Evolutionary conservation across 1,139 yeast genomes (phyloP), one percentile per base, ranked within the genome.

Genomic region (Yamadazyma jaroonii): DNA sequence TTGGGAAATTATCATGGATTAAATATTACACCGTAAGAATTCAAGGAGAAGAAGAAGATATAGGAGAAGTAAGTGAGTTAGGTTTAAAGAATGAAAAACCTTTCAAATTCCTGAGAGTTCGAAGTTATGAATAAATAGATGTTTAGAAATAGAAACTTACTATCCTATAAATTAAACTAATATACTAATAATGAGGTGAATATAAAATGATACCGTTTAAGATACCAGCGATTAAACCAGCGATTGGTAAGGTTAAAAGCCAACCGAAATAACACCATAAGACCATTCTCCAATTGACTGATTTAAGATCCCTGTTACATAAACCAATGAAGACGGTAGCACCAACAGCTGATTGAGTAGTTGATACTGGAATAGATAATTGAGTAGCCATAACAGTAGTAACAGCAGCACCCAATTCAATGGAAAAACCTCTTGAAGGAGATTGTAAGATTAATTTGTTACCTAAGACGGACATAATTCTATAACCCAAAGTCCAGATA

Each of bases 341-440:
- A 46, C 94, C 92, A 38, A 81, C 84, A n/a, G 88, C 85, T 54
- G 81, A 74, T 61, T 84, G 90, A 7, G 92, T 84, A 26, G 92
- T 84, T 10, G 89, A 81, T 32, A 83, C 77, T 29, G 92, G 92
- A 45, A 84, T 77, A 3, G 73, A 67, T 47, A 84, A 69, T 59
- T 81, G 84, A 11, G 92, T 79, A 30, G 92, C 90, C 77, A 84
- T 74, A 29, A 82, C 81, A 11, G 82, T 78, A 10, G 92, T 83
- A 38, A 81, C 64, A 34, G 92, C 92, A 40, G 90, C 88, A 45
- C 90, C 92, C 40, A 84, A 67, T 62, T 84, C 94, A 56, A 83
- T 80, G 13, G 85, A 64, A 54, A 82, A 84, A n/a, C 92, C 92
- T 62, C 92, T 73, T 5, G 88, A 72, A 34, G 94, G 94, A 1